These are phyloP conservation scores for Wickerhamiella alocasiicola DNA, from an alignment of 805 yeast genomes.

Conservation along the genomic window DNA sequence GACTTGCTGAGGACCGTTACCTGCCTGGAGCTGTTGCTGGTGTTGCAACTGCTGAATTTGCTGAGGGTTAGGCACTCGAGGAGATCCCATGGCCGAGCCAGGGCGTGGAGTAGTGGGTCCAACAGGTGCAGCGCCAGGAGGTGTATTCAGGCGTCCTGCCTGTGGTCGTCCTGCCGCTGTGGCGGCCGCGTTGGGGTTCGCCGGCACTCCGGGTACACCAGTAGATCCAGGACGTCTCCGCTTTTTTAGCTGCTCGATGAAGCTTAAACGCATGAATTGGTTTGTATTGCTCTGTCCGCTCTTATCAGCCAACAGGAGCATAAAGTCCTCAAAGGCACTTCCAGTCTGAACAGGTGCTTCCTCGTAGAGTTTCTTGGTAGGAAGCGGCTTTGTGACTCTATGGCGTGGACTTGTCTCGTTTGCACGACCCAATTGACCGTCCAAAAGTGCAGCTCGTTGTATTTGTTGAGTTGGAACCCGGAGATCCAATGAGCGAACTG, in stretches of 20 bases:
- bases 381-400: constrained; percentile 28
- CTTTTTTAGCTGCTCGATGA: constrained; percentile 74
- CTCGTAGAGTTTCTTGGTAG: constrained; percentile 44
- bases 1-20: constrained; percentile 10
- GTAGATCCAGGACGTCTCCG: constrained; percentile 26
- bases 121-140: background rate
- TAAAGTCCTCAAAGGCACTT: constrained; percentile 80
- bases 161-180: constrained; percentile 15
- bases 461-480: constrained; percentile 39
- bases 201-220: constrained; percentile 15
- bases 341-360: constrained; percentile 56
- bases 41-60: constrained; percentile 6
- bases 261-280: constrained; percentile 76
- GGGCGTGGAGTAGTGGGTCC: background rate
- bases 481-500: constrained; percentile 65
- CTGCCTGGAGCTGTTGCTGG: constrained; percentile 12
- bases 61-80: constrained; percentile 10
- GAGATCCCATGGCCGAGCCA: constrained; percentile 1
- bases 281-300: constrained; percentile 31
- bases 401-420: constrained; percentile 13
- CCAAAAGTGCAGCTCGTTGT: constrained; percentile 5
- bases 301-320: constrained; percentile 53
- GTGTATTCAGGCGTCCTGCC: constrained; percentile 8
- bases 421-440: constrained; percentile 3
- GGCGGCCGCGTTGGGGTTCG: constrained; percentile 14